Conservation (phyloP, 2,329 filamentous ascomycete species). For the Ascochyta viciae-villosae region DNA sequence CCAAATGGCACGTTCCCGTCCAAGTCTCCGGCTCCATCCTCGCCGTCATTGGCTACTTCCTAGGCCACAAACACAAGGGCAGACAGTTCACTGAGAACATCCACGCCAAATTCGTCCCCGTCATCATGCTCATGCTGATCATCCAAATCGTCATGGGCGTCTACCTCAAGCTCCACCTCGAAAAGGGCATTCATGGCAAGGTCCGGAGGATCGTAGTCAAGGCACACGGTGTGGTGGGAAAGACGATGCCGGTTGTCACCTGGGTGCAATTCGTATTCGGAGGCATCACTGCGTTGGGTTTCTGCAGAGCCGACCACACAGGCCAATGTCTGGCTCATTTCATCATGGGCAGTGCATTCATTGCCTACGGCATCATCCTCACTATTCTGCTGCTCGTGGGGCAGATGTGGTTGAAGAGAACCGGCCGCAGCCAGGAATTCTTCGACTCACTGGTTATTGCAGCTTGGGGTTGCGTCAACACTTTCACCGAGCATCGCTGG, state of each 20-base stretch:
- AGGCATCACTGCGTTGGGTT: constrained; percentile 88
- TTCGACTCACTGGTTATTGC: constrained; percentile 92
- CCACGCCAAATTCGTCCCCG: constrained; percentile 80
- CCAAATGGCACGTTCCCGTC: constrained; percentile 90
- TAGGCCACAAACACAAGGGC: constrained; percentile 90
- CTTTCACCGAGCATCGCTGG: constrained; percentile 97
- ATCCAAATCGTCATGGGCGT: constrained; percentile 80
- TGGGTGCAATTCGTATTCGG: constrained; percentile 98
- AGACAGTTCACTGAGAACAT: constrained; percentile 76
- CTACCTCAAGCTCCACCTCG: constrained; percentile 89
- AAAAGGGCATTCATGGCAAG: constrained; percentile 80
- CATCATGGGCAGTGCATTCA: constrained; percentile 98
- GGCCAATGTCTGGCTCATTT: constrained; percentile 96
- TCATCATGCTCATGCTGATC: constrained; percentile 79
- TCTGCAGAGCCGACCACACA: constrained; percentile 88
- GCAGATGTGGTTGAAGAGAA: constrained; percentile 82
- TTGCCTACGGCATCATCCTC: constrained; percentile 88
- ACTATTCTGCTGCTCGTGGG: constrained; percentile 87
- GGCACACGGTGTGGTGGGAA: constrained; percentile 82
- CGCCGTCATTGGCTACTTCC: constrained; percentile 83
- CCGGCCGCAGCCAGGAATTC: constrained; percentile 92
- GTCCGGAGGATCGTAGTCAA: constrained; percentile 76
- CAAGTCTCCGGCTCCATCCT: constrained; percentile 78
- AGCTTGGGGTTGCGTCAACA: constrained; percentile 96
- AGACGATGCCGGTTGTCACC: constrained; percentile 81